These are phyloP conservation scores for Ophiognomonia clavigignenti-juglandacearum DNA, from an alignment of 2,329 filamentous ascomycete genomes.

Conservation along the genomic window DNA sequence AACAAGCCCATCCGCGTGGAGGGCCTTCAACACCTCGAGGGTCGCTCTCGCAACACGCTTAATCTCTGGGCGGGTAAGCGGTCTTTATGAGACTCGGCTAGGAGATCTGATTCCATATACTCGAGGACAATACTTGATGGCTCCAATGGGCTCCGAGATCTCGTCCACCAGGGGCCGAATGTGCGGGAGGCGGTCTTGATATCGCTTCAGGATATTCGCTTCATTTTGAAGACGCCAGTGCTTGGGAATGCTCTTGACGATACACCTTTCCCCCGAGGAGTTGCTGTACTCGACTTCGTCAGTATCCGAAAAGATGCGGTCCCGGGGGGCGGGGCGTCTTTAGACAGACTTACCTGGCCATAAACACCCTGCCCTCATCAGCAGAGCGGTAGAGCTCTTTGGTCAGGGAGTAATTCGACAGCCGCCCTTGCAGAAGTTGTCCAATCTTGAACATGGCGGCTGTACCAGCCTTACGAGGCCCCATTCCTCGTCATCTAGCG, in stretches of 20 bases:
- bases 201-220: conserved; percentile 1
- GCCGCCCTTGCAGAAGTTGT: background rate
- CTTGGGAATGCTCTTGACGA: conserved; percentile 6
- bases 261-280: background rate
- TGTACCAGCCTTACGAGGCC: too few relatives aligned
- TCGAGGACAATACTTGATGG: background rate
- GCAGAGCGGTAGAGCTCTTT: background rate
- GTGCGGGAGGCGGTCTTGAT: background rate
- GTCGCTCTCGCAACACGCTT: conserved; percentile 21
- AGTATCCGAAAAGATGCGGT: too few relatives aligned
- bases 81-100: conserved; percentile 21
- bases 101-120: conserved; percentile 21
- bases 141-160: conserved; percentile 1
- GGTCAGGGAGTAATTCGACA: background rate
- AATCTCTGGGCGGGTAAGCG: conserved; percentile 22
- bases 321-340: too few relatives aligned
- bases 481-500: too few relatives aligned
- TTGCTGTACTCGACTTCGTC: background rate
- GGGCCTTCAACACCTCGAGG: conserved; percentile 19
- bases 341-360: background rate
- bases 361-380: background rate
- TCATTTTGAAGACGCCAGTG: conserved; percentile 4
- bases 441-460: too few relatives aligned
- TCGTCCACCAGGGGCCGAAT: conserved; percentile 5
- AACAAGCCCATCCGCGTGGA: conserved; percentile 22